Conservation (phyloP, 2,329 filamentous ascomycete species). For the Rhynchosporium secalis region DNA sequence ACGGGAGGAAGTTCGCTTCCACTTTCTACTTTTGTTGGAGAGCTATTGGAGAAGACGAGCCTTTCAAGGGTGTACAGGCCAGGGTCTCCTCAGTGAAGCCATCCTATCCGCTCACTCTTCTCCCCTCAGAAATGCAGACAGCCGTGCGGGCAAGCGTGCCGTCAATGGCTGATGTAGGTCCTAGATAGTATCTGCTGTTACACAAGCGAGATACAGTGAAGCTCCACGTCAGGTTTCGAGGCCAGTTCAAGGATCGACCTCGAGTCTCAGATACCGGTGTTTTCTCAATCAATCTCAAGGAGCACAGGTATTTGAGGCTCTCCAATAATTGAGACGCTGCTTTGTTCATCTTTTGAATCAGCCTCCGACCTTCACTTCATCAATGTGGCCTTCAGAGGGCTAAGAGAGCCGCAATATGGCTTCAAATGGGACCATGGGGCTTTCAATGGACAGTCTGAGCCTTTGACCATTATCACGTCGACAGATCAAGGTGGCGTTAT, state of each 20-base stretch:
- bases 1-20: neutral
- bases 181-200: neutral
- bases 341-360: neutral
- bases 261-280: neutral
- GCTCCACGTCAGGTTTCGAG: neutral
- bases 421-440: conserved; percentile 10
- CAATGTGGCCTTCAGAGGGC: neutral
- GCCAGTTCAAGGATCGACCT: neutral
- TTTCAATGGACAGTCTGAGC: conserved; percentile 14
- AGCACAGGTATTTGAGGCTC: neutral
- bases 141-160: neutral
- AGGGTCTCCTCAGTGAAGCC: neutral
- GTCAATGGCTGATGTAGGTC: neutral
- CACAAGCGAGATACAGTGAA: neutral
- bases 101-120: neutral
- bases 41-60: neutral
- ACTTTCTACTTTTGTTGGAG: neutral
- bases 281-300: neutral
- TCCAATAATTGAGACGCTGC: neutral
- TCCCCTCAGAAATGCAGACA: neutral
- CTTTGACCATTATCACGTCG: conserved; percentile 15
- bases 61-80: neutral
- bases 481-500: conserved; percentile 45
- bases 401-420: conserved; percentile 2
- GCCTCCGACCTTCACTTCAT: neutral